phyloP scores from a whole-genome alignment of 306 rosid species.

The Sindora glabra region DNA sequence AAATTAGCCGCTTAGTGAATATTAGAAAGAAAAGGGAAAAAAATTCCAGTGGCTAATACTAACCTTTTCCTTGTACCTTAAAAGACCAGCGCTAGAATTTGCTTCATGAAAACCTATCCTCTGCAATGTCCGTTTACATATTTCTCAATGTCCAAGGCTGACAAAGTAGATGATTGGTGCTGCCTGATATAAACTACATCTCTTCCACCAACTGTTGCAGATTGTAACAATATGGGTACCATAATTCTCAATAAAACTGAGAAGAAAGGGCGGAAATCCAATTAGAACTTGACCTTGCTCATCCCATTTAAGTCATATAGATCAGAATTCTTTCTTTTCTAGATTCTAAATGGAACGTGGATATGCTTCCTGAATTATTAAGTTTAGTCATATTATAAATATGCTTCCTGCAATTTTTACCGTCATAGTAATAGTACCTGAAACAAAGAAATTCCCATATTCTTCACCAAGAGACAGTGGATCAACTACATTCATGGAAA shows the following conservation, averaged over 20 bases:
- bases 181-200: constrained; percentile 92
- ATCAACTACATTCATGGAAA: neutral
- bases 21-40: neutral
- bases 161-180: constrained; percentile 80
- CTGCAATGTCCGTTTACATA: constrained; percentile 74
- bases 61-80: constrained; percentile 97
- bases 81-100: constrained; percentile 50
- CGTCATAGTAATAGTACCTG: neutral
- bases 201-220: constrained; percentile 93
- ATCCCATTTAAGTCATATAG: neutral
- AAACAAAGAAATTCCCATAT: neutral
- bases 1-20: neutral
- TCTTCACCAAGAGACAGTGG: neutral
- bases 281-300: constrained; percentile 15
- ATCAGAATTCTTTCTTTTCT: constrained; percentile 2
- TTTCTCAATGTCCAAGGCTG: constrained; percentile 59
- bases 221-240: constrained; percentile 93
- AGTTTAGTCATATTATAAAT: neutral
- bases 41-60: constrained; percentile 18
- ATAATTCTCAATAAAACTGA: constrained; percentile 92
- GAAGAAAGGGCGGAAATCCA: constrained; percentile 3
- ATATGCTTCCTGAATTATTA: neutral
- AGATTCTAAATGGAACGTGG: neutral
- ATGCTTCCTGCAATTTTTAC: neutral
- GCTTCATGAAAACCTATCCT: constrained; percentile 70